Evolutionary conservation across 768 basidiomycete species (phyloP).

Genomic region (Mycena galopus): DNA sequence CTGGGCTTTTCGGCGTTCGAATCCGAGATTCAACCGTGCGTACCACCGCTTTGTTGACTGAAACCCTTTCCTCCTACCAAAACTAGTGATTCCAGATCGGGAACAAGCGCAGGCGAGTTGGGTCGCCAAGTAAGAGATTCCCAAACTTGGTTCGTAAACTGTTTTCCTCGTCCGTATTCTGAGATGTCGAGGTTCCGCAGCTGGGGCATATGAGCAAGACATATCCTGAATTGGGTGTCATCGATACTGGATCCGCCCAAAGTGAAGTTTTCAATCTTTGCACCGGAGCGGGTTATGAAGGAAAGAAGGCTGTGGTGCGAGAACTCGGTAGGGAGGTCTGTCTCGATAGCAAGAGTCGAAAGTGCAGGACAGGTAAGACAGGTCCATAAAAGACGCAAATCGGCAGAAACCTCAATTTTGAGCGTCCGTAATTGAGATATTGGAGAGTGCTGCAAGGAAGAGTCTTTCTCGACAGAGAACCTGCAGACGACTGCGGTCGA

Average conservation of each 20-base stretch:
- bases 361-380: neutral
- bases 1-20: neutral
- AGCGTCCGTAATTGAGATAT: neutral
- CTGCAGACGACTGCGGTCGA: neutral
- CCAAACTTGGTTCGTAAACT: neutral
- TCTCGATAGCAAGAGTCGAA: neutral
- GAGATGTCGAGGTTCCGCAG: neutral
- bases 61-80: neutral
- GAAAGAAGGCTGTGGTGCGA: too few relatives aligned
- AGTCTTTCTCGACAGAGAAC: neutral
- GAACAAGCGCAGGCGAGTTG: neutral
- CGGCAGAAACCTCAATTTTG: neutral
- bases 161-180: neutral
- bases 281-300: neutral
- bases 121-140: neutral
- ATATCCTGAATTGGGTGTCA: neutral
- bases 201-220: neutral
- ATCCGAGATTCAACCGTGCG: neutral
- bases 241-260: neutral
- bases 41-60: neutral
- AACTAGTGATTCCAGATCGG: neutral
- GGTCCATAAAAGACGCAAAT: neutral
- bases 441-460: neutral
- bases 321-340: neutral
- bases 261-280: neutral